Evolutionary conservation across 257 asterid genomes (phyloP), one percentile per base, ranked within the genome.

Genomic region (Solanum rostratum): DNA sequence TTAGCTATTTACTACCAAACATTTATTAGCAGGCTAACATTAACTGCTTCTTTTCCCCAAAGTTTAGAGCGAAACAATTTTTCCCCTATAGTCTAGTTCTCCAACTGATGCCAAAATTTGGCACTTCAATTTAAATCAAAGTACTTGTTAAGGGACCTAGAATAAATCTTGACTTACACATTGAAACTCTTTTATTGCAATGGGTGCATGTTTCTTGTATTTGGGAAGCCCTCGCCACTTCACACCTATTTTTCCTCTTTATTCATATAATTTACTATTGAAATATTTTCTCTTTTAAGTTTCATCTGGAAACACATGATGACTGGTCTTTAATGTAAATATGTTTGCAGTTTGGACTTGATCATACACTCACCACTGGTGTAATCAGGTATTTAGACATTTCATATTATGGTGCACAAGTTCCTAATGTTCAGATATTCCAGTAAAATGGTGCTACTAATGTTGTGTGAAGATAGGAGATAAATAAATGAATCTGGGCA

Each of bases 361-460:
- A 97, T 87, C 99, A 97, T 85, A 95, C 99, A 6, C 99, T 97
- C 81, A 97, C 99, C 70, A 97, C 99, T 57, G 99, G 99, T 84
- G 99, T 97, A 84, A 97, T 97, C 93, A 97, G 99, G 99, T 97
- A 91, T 59, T 20, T 63, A 49, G n/a, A 16, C 57, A 65, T 85
- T 85, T 81, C 79, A n/a, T 27, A 80, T 69, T 74, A 50, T 78
- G 63, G 63, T 83, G 85, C 83, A 11, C 12, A 69, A 37, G 60
- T 52, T 59, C 65, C 81, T 53, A 78, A 30, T 14, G 0, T 27
- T 78, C 63, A 27, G 46, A 78, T 78, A 16, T 50, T 50, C 63
- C 63, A 27, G 55, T 71, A 55, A 71, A 22, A 78, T 78, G 82
- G 41, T 78, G 63, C 27, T 78, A 49, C 50, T 9, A 4, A 27